Evolutionary conservation across 306 rosid species (phyloP), one percentile per base, ranked within the genome.

Genomic region (Vigna hirtella): DNA sequence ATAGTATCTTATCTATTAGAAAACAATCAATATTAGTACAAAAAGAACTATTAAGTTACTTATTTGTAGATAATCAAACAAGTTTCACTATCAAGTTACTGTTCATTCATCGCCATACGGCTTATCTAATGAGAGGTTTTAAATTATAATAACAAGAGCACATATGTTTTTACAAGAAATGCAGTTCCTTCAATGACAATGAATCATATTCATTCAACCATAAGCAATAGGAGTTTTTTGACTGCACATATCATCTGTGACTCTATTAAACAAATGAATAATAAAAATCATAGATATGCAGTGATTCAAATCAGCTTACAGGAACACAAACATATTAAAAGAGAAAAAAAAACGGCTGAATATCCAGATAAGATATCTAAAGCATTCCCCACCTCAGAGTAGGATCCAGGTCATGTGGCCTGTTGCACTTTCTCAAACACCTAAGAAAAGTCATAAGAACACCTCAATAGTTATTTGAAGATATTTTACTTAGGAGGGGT

Each of bases 371-470:
- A 43, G 48, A 43, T 65, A 69, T 62, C 30, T 34, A 32, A 79
- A 64, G 66, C 47, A 80, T 64, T 53, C 5, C 70, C 47, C 84
- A 95, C 98, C 98, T 95, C 98, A 81, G 92, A 95, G 83, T 83
- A 87, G 43, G 98, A 88, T 72, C 98, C 98, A 78, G 91, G 91
- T 95, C 98, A 78, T 91, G 98, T 18, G 98, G 98, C 98, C 67
- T 92, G 97, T 79, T 92, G 98, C 66, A 95, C 98, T 12, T 93
- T 92, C 84, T 95, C 98, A 78, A 92, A 92, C 79, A 91, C 97
- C 98, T 95, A 82, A 63, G 82, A 77, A 38, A 79, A 68, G 40
- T 48, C 81, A 70, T 67, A 83, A 65, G 43, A 59, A 66, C 73
- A 66, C 11, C 13, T 55, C 55, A 66, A 42, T 28, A 74, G 55